Base-by-base conservation (phyloP, 352 stramenopile genomes). In the Thalassiosira sp. region DNA sequence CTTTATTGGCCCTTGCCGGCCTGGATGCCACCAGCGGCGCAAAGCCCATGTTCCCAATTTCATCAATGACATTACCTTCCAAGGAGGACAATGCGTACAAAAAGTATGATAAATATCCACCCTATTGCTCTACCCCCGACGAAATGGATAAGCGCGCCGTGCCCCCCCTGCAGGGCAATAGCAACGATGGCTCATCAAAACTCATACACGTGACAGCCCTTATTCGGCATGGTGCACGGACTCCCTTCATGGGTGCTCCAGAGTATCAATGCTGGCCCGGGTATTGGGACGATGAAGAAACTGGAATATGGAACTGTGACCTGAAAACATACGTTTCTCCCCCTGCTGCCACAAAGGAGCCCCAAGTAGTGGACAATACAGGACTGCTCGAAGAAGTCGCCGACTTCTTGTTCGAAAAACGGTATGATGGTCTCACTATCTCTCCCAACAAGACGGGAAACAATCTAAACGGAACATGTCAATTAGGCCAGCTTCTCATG, bases 401-500 rank as follows among this genome's bases (percentile, higher is more conserved):
- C 25, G 56, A 66, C 48, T 83, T 90, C 71, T 45, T 89, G 5
- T 89, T 90, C 71, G 76, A 90, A 49, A 92, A 92, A 48, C 31
- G 71, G 24, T 92, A 90, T 51, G 81, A 90, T 75, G 84, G 79
- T 0, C 48, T 90, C n/a, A 63, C 56, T 24, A 48, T 46, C 5
- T 22, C 27, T 16, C 16, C 42, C 7, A 28, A 16, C 0, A 40
- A 33, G 3, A 59, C 79, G 40, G 42, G 54, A 20, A 91, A 91
- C 62, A 63, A 73, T 43, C 69, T 90, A 25, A 87, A 89, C 70
- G 86, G 86, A 33, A 92, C 86, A 16, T 92, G 86, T 79, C 75
- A 90, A 72, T 52, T 81, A 49, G 86, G 86, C 40, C 86, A 92
- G 64, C 54, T 92, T 15, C 27, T 92, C 3, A 49, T 81, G 8